Conservation (phyloP, 1,139 yeast genomes). For the Yamadazyma trypodendri region DNA sequence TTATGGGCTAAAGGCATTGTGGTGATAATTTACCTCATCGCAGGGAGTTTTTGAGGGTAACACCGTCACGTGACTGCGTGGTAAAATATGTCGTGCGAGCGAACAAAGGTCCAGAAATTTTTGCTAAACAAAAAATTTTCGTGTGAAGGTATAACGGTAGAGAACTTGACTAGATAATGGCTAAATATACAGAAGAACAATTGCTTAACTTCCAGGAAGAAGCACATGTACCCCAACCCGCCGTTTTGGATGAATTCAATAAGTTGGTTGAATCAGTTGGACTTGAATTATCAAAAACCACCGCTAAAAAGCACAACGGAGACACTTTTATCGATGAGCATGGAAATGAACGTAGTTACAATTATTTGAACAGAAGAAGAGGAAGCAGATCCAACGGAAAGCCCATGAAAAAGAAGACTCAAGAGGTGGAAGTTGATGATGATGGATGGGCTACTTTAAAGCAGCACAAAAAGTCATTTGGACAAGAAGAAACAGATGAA, state of each 20-base stretch:
- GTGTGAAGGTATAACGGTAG: too few species aligned
- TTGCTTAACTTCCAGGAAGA: conserved; percentile 55
- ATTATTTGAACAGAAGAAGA: conserved; percentile 57
- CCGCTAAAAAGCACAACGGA: conserved; percentile 39
- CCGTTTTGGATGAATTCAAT: conserved; percentile 63
- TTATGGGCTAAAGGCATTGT: conserved; percentile 79
- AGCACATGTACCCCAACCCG: conserved; percentile 60
- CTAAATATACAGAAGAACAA: conserved; percentile 70
- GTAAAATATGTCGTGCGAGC: conserved; percentile 1
- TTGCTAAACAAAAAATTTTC: conserved; percentile 2
- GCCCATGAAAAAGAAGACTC: conserved; percentile 60
- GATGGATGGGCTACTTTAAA: conserved; percentile 81
- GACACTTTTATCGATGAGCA: conserved; percentile 50
- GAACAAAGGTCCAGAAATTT: conserved; percentile 5
- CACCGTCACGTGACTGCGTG: too few species aligned
- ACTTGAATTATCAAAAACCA: conserved; percentile 20
- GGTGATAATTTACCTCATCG: conserved; percentile 12
- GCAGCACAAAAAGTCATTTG: conserved; percentile 45
- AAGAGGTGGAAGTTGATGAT: conserved; percentile 57
- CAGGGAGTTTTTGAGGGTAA: conserved; percentile 1
- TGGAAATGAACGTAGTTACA: conserved; percentile 50
- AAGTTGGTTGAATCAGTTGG: conserved; percentile 65
- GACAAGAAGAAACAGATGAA: conserved; percentile 50
- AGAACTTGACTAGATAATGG: conserved; percentile 14
- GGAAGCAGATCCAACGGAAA: conserved; percentile 48